phyloP scores from a whole-genome alignment of 805 yeast genomes.

The Kuraishia ogatae region DNA sequence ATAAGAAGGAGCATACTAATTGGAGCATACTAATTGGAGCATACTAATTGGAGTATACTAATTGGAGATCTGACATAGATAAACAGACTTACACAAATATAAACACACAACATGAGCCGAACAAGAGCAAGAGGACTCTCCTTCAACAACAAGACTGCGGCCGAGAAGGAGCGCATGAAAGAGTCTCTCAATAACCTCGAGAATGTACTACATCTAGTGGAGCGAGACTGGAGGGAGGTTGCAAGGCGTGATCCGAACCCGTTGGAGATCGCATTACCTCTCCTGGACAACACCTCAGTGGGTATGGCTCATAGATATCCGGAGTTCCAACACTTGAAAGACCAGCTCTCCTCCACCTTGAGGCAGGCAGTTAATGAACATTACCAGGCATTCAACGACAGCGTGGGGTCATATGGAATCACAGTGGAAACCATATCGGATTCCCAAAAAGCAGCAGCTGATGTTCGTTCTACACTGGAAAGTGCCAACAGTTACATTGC shows the following conservation, averaged over 20 bases:
- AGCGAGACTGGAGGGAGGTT: slow-evolving; percentile 2
- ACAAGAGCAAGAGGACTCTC: slow-evolving; percentile 1
- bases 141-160: background rate
- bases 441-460: slow-evolving; percentile 50
- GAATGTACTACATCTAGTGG: background rate
- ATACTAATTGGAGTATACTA: no score
- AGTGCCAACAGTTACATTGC: slow-evolving; percentile 41
- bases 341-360: slow-evolving; percentile 46
- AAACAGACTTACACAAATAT: no score
- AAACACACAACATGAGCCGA: background rate
- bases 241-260: slow-evolving; percentile 18
- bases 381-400: slow-evolving; percentile 75
- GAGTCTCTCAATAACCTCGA: slow-evolving; percentile 1
- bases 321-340: slow-evolving; percentile 57
- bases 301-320: slow-evolving; percentile 71
- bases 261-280: slow-evolving; percentile 72
- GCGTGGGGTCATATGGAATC: slow-evolving; percentile 76
- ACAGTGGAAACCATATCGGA: slow-evolving; percentile 56
- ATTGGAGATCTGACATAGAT: no score
- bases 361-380: slow-evolving; percentile 71
- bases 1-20: no score
- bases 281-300: slow-evolving; percentile 83
- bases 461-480: slow-evolving; percentile 39
- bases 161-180: slow-evolving; percentile 1
- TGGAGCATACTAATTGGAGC: no score